A percentile compares a stretch with the other conserved stretches of the same genome.
phyloP scores from a whole-genome alignment of 345 rosid genomes.

The Eucalyptus brandiana region DNA sequence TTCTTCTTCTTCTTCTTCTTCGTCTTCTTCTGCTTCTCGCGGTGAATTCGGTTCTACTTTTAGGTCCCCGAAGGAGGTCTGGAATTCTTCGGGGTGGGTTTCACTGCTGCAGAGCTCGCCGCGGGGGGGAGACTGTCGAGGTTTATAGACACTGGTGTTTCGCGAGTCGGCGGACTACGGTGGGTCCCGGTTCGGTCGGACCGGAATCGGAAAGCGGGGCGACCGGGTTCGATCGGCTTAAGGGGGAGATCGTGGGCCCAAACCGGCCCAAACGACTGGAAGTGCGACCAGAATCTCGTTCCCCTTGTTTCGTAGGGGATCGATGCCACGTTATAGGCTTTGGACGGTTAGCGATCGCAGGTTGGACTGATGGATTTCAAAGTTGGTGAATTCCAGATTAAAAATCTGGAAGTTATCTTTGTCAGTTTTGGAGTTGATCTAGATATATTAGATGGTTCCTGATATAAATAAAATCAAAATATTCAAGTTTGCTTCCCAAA shows the following conservation, averaged over 20 bases:
- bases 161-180: not conserved
- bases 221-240: not conserved
- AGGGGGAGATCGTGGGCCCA: not conserved
- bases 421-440: accelerated
- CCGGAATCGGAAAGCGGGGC: not conserved
- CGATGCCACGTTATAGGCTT: not conserved
- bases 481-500: not conserved
- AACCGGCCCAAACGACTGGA: not conserved
- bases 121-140: not conserved
- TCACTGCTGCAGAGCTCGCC: not conserved
- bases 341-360: not conserved
- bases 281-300: not conserved
- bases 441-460: not conserved
- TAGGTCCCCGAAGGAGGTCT: not conserved
- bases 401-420: not conserved
- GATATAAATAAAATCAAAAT: not conserved
- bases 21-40: not conserved
- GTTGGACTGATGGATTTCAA: accelerated
- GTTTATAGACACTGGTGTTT: not conserved
- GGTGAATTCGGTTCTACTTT: not conserved
- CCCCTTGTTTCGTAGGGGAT: not conserved
- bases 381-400: too few species aligned
- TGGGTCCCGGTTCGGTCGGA: not conserved
- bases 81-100: not conserved
- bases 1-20: not conserved